Conservation (phyloP, 2,329 filamentous ascomycete species). For the Dothideomycetes sp. region DNA sequence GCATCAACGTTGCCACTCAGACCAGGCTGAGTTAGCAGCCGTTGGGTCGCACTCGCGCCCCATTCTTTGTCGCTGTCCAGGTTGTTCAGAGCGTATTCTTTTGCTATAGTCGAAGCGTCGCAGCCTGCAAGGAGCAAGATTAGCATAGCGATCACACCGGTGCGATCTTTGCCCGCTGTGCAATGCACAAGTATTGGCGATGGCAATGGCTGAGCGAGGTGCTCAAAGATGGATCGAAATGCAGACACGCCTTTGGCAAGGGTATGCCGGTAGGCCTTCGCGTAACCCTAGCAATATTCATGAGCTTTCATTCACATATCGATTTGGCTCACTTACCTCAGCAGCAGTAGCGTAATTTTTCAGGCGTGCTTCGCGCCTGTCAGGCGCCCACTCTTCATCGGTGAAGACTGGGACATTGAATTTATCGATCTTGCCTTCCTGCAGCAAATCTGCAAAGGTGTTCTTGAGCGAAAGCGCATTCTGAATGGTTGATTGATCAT, state of each 20-base stretch:
- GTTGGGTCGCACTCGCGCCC: conserved; percentile 22
- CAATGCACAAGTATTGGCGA: conserved; percentile 52
- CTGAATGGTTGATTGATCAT: background rate
- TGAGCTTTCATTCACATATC: background rate
- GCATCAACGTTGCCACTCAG: conserved; percentile 30
- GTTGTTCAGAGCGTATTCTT: conserved; percentile 46
- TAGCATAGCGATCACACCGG: conserved; percentile 54
- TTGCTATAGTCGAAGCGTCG: conserved; percentile 42
- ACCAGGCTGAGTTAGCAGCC: conserved; percentile 28
- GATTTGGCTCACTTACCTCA: background rate
- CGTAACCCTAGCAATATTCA: conserved; percentile 40
- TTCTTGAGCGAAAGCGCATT: too few species aligned
- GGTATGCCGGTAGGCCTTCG: conserved; percentile 48
- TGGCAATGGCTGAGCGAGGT: conserved; percentile 34
- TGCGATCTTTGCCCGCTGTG: conserved; percentile 62
- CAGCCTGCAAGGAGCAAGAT: conserved; percentile 54
- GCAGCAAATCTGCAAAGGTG: background rate
- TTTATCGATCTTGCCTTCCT: conserved; percentile 30
- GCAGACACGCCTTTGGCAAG: conserved; percentile 39
- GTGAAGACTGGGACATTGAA: conserved; percentile 51
- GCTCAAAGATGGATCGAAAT: conserved; percentile 45
- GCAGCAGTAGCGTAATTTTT: conserved; percentile 4
- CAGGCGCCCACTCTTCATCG: conserved; percentile 46
- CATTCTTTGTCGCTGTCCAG: conserved; percentile 45
- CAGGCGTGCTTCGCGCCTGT: conserved; percentile 19